A percentile compares a stretch with the other conserved stretches of the same genome.
Evolutionary conservation across 805 yeast species (phyloP).

Genomic region (Myxozyma vanderwaltii): DNA sequence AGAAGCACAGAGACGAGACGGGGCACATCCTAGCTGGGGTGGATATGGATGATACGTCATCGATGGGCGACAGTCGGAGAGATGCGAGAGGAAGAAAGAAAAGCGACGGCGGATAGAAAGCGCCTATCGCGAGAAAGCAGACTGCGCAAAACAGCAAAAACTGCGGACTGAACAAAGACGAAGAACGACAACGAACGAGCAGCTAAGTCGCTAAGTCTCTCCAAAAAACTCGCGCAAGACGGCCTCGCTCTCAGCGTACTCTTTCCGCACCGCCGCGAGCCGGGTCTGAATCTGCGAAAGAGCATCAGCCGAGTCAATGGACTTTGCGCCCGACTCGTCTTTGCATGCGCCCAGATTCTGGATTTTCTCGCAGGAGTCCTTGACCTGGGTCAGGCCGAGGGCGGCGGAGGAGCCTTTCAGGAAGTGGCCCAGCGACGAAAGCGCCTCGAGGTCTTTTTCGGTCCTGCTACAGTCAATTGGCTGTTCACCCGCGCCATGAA

Average conservation of each 20-base stretch:
- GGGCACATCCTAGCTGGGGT: too few relatives aligned
- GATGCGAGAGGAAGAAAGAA: too few relatives aligned
- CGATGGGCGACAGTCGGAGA: too few relatives aligned
- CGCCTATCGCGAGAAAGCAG: too few relatives aligned
- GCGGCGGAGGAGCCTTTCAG: constrained; percentile 96
- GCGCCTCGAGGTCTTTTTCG: constrained; percentile 50
- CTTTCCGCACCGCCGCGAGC: constrained; percentile 40
- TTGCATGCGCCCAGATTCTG: constrained; percentile 78
- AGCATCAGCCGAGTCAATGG: constrained; percentile 41
- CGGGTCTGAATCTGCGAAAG: constrained; percentile 39
- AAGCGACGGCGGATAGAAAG: too few relatives aligned
- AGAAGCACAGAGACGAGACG: too few relatives aligned
- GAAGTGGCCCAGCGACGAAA: constrained; percentile 85
- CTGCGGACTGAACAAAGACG: too few relatives aligned
- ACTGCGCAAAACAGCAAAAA: too few relatives aligned
- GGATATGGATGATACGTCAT: too few relatives aligned
- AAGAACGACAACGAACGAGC: too few relatives aligned
- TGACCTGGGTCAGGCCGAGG: constrained; percentile 78
- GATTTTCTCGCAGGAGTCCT: constrained; percentile 86
- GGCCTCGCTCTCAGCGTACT: constrained; percentile 42
- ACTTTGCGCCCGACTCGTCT: constrained; percentile 43
- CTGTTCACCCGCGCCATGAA: neutral
- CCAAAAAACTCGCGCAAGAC: constrained; percentile 40
- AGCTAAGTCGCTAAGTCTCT: neutral
- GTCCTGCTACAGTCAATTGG: constrained; percentile 8